A percentile compares a stretch with the other conserved stretches of the same genome.
phyloP scores from a whole-genome alignment of 2,329 filamentous ascomycete genomes.

The Coccinonectria pachysandricola region DNA sequence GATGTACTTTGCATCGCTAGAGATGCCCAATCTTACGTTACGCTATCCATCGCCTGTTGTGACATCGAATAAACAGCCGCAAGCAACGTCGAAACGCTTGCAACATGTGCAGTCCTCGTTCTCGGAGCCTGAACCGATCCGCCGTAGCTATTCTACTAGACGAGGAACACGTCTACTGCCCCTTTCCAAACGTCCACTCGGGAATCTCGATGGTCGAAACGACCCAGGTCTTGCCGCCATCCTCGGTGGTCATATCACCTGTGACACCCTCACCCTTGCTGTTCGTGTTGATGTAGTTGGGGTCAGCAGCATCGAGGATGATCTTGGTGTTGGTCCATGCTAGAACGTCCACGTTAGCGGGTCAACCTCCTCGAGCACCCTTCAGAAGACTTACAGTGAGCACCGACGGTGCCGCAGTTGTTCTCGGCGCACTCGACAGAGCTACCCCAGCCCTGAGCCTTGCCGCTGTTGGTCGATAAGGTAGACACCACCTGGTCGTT shows the following conservation, averaged over 20 bases:
- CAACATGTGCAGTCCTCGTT: no score
- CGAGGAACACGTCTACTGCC: no score
- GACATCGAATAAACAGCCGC: no score
- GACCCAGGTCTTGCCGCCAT: conserved; percentile 5
- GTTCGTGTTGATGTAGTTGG: conserved; percentile 9
- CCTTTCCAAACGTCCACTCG: conserved; percentile 4
- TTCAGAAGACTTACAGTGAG: conserved; percentile 7
- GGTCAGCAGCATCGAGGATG: conserved; percentile 7
- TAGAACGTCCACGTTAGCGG: not conserved
- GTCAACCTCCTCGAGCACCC: fast-evolving
- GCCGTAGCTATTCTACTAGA: no score
- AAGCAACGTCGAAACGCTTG: no score
- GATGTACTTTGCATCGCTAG: no score
- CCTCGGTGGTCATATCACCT: conserved; percentile 1
- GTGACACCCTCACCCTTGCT: conserved; percentile 3
- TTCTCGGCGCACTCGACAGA: conserved; percentile 57
- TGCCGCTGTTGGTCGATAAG: conserved; percentile 32
- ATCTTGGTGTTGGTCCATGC: conserved; percentile 13
- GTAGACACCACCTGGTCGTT: conserved; percentile 24
- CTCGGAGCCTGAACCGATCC: no score
- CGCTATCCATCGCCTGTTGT: no score
- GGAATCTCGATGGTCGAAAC: conserved; percentile 3
- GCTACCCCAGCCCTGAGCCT: conserved; percentile 33
- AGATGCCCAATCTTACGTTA: no score
- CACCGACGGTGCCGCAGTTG: conserved; percentile 50